Evolutionary conservation across 208 protist genomes (phyloP).

Genomic region (Trypanosoma boissoni): DNA sequence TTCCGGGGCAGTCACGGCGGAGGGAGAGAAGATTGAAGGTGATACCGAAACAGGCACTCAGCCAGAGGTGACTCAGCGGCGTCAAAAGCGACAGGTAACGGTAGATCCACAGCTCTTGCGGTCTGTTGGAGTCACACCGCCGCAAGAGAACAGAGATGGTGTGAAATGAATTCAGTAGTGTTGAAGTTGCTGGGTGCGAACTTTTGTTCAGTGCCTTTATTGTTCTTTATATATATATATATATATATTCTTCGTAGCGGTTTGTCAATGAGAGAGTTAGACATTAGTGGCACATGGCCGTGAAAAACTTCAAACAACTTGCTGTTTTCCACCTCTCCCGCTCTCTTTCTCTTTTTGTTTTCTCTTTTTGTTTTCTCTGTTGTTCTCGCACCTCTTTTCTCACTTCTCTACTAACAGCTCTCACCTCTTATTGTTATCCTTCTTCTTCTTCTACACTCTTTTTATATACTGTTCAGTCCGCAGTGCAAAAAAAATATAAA

Average conservation of each 20-base stretch:
- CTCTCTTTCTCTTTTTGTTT: constrained; percentile 7
- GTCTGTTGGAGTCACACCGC: constrained; percentile 13
- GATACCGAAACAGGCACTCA: constrained; percentile 21
- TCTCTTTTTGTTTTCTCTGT: constrained; percentile 2
- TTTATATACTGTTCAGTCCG: not conserved
- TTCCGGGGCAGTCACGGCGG: constrained; percentile 50
- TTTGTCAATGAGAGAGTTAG: no score
- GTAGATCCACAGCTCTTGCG: constrained; percentile 62
- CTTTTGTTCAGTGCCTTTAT: no score
- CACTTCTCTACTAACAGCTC: no score
- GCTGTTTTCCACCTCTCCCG: no score
- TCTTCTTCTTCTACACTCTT: not conserved
- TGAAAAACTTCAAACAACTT: no score
- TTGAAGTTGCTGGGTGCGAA: no score
- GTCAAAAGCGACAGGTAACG: constrained; percentile 40
- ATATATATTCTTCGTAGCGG: no score
- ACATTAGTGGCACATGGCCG: no score
- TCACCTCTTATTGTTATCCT: not conserved
- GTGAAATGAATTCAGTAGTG: no score
- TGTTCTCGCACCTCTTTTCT: not conserved
- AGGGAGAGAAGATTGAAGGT: constrained; percentile 43
- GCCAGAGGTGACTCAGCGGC: constrained; percentile 31
- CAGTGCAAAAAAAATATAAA: not conserved
- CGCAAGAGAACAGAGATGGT: not conserved
- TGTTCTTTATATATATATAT: no score